Percentiles rank a stretch among this genome's conserved stretches.
These are phyloP conservation scores for Thinopyrum elongatum DNA, from an alignment of 176 grass and related monocot genomes.

Conservation along the genomic window DNA sequence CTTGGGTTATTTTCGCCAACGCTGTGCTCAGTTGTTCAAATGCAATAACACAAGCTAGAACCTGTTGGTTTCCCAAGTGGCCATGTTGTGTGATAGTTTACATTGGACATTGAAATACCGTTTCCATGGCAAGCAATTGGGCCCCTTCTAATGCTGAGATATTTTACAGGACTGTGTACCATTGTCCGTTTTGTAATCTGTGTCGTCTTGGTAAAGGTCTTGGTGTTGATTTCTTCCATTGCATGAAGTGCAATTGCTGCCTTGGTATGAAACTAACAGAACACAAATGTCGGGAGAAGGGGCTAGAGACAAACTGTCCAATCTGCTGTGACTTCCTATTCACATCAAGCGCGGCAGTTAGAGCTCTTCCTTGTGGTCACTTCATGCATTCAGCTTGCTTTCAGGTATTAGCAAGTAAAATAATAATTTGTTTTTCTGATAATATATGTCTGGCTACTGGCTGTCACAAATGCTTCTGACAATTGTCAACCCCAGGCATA, in stretches of 20 bases:
- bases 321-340: slow-evolving; percentile 99
- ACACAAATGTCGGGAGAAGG: slow-evolving; percentile 97
- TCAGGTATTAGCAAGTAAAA: slow-evolving; percentile 58
- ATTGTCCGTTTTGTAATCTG: slow-evolving; percentile 96
- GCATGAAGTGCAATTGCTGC: slow-evolving; percentile 99
- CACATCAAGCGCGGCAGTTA: slow-evolving; percentile 92
- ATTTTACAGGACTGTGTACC: slow-evolving; percentile 81
- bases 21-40: not conserved
- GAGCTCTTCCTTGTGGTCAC: slow-evolving; percentile 89
- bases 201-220: slow-evolving; percentile 97
- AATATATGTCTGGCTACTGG: not conserved
- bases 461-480: slow-evolving; percentile 18
- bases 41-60: slow-evolving; percentile 1
- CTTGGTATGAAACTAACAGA: slow-evolving; percentile 90
- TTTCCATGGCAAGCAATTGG: slow-evolving; percentile 4
- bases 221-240: slow-evolving; percentile 97
- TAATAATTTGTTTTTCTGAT: slow-evolving; percentile 22
- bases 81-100: not conserved
- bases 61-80: not conserved
- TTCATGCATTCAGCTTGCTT: slow-evolving; percentile 99
- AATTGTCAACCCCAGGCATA: slow-evolving; percentile 64
- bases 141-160: slow-evolving; percentile 29
- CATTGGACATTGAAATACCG: slow-evolving; percentile 11
- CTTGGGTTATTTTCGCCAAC: slow-evolving; percentile 13
- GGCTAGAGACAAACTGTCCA: slow-evolving; percentile 96